Evolutionary conservation across 73 alveolate genomes (phyloP), one percentile per base, ranked within the genome.

Genomic region (Paramecium bursaria): DNA sequence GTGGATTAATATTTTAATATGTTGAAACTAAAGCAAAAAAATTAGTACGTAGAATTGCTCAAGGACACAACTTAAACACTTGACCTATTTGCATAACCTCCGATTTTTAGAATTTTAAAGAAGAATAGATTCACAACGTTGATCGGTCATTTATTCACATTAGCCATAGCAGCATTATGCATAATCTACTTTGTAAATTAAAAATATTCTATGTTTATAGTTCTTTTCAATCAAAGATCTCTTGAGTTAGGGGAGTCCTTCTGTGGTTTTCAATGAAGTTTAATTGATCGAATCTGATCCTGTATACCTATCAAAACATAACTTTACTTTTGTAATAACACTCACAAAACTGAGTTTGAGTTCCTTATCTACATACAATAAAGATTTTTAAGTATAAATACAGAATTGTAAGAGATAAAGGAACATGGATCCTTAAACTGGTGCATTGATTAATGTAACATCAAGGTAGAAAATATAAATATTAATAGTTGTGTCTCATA

Each of bases 271-370:
- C 33, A 30, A 48, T 30, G 76, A 57, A 42, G 17, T 23, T 27
- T 57, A 57, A 57, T 30, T 57, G 76, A 3, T 50, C 11, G 76
- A 57, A 4, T 30, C 76, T 3, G 49, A 67, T 53, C 60, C 82
- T 67, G 35, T 33, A 21, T 57, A 53, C 14, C 50, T 67, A 15
- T 19, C 27, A 6, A 67, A 39, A 57, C 17, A 1, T 19, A 67
- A 67, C 23, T 67, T 67, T 19, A 67, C 82, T 3, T 19, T 67
- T 35, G 82, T 33, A 5, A 67, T 67, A 10, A 30, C 55, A 5
- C 26, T 67, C 10, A 47, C 60, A 10, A 67, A 31, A 21, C 11
- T 33, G 3, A 67, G 55, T 67, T 33, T 67, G 44, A 42, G 25
- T 35, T 14, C 53, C 5, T 47, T 67, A 3, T 15, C 53, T 21